Evolutionary conservation across 192 early-diverging fungal genomes (phyloP).

Genomic region (Entomortierella chlamydospora): DNA sequence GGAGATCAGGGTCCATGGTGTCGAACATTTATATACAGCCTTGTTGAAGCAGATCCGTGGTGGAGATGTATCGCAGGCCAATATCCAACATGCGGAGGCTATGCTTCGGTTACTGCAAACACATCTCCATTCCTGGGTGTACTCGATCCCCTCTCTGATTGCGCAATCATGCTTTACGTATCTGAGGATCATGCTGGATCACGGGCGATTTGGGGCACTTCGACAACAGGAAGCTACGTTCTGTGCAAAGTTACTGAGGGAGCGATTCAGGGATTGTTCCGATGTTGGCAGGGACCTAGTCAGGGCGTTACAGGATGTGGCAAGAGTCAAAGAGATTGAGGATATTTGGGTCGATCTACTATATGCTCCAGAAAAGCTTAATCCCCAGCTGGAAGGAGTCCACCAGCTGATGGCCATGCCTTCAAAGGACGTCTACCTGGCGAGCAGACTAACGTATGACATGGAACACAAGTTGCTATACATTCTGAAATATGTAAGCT

Average conservation of each 20-base stretch:
- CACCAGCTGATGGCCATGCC: conserved; percentile 67
- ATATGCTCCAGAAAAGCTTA: conserved; percentile 61
- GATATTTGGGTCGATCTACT: conserved; percentile 71
- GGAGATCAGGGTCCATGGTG: conserved; percentile 54
- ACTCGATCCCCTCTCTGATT: conserved; percentile 25
- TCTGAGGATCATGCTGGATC: conserved; percentile 64
- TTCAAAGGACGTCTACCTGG: conserved; percentile 70
- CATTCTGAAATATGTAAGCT: conserved; percentile 70
- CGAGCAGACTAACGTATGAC: conserved; percentile 70
- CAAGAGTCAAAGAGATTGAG: conserved; percentile 62
- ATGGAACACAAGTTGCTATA: conserved; percentile 76
- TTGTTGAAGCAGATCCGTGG: conserved; percentile 71
- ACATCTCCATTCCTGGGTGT: conserved; percentile 44
- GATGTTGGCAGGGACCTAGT: conserved; percentile 76
- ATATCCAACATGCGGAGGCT: conserved; percentile 60
- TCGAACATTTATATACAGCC: conserved; percentile 64
- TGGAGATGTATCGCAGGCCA: conserved; percentile 64
- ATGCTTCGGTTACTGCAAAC: conserved; percentile 62
- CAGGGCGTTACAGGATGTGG: conserved; percentile 71
- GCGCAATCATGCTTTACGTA: conserved; percentile 43
- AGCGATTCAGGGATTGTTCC: conserved; percentile 69
- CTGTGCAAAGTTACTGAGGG: conserved; percentile 62
- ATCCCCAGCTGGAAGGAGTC: conserved; percentile 68
- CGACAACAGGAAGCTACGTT: conserved; percentile 63
- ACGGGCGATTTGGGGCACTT: conserved; percentile 54